Conservation (phyloP, 345 rosid genomes). For the Noccaea caerulescens region DNA sequence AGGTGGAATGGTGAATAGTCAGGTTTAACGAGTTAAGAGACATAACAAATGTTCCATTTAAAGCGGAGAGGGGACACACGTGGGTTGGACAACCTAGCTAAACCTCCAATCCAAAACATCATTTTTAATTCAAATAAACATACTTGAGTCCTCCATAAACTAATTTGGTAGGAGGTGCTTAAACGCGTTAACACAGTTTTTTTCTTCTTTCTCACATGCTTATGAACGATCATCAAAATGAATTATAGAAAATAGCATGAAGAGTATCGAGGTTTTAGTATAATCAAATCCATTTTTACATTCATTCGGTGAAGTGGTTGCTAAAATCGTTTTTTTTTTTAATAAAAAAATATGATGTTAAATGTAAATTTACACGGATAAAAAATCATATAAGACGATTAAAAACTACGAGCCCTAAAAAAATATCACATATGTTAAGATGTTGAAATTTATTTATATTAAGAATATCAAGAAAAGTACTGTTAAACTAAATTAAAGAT, state of each 20-base stretch:
- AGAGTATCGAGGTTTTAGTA: background rate
- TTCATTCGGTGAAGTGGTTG: background rate
- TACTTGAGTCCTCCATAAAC: constrained; percentile 27
- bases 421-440: too few relatives aligned
- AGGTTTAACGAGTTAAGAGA: constrained; percentile 35
- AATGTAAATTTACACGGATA: background rate
- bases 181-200: constrained; percentile 43
- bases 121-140: background rate
- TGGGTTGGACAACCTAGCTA: constrained; percentile 45
- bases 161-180: constrained; percentile 23
- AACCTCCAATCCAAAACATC: constrained; percentile 32
- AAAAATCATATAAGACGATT: background rate
- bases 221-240: constrained; percentile 18
- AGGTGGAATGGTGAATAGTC: constrained; percentile 6
- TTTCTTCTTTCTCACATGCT: constrained; percentile 30
- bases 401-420: background rate
- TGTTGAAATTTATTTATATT: background rate
- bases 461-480: background rate
- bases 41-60: constrained; percentile 45
- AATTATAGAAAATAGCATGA: background rate
- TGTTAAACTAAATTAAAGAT: constrained; percentile 20
- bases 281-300: background rate
- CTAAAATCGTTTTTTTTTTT: background rate
- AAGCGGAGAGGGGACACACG: constrained; percentile 50
- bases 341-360: background rate